Evolutionary conservation across 106 monocot genomes (phyloP), one percentile per base, ranked within the genome.

Genomic region (Triglochin maritima): DNA sequence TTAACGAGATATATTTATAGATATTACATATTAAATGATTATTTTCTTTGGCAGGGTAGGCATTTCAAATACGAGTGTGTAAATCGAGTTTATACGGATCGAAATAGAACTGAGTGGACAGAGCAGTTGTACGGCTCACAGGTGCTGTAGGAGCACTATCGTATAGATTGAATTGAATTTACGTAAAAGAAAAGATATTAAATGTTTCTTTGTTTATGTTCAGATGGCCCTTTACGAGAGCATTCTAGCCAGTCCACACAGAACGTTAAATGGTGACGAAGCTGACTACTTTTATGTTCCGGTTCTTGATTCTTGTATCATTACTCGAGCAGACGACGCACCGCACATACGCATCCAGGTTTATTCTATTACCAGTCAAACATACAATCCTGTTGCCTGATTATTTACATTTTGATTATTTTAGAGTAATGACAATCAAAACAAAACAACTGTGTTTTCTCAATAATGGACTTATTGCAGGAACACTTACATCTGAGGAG

Each of bases 231-330:
- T 98, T 46, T 91, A 86, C 75, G 96, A 98, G 79, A 98, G 91
- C 71, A 82, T 98, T 45, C 73, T 98, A 9, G 85, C 96, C 66
- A 91, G 91, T 78, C 77, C 96, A 72, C 49, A 98, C 71, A 65
- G 96, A 57, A 98, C 96, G 13, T 49, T 98, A 65, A 98, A 98
- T 86, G 96, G 80, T 58, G 91, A 91, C 47, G 91, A 98, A 72
- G 96, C 91, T 54, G 91, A 98, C 67, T 98, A 78, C 73, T 98
- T 98, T 59, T 98, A 84, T 79, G 86, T 98, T 62, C 96, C 91
- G 5, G 88, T 84, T 67, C 82, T 91, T 77, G 91, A 98, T 84
- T 81, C 91, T 17, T 98, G 96, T 72, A 55, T 98, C 15, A 86
- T 98, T 62, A 82, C 82, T 41, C 83, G 91, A 72, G 91, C 91